Evolutionary conservation across 345 rosid species (phyloP), one percentile per base, ranked within the genome.

Genomic region (Gossypium herbaceum): DNA sequence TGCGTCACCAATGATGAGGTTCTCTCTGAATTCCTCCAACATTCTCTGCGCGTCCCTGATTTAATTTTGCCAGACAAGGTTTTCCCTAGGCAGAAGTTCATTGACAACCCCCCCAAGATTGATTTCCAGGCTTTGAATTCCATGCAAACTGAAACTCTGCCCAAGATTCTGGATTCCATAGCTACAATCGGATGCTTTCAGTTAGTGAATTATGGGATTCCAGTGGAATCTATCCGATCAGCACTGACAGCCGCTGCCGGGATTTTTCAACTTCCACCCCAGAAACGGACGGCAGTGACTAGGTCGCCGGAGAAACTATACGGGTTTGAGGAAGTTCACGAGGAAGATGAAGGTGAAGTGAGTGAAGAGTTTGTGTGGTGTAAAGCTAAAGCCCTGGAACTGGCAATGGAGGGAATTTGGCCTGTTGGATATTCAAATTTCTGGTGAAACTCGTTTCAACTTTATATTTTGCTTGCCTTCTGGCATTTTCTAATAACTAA

Each of bases 141-240:
- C n/a, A 15, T 34, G 15, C 79, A 82, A n/a, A 67, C 61, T 19
- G 83, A 82, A 27, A 47, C 81, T 15, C 57, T 83, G 2, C 15
- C 79, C 52, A 78, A 34, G 78, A 64, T 87, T 70, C 47, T 86
- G 76, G 92, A 92, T 74, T 88, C 97, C 22, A 57, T 88, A 2
- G 59, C 83, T 48, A 84, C 79, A 67, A 74, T 88, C n/a, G 97
- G 97, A 58, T 92, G 97, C 80, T 94, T 92, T 64, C 97, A 94
- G 78, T 79, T 94, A 29, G 89, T 88, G 45, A 90, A 91, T 73
- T 79, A 82, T 72, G 97, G 91, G 54, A 82, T 91, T 78, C 81
- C 90, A 9, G 7, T 70, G 2, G 89, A 87, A n/a, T 61, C 73
- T 7, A 75, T 76, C n/a, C 68, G 77, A 34, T 62, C 79, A 71